Evolutionary conservation across 2,329 filamentous ascomycete genomes (phyloP).

Genomic region (Colletotrichum incanum): DNA sequence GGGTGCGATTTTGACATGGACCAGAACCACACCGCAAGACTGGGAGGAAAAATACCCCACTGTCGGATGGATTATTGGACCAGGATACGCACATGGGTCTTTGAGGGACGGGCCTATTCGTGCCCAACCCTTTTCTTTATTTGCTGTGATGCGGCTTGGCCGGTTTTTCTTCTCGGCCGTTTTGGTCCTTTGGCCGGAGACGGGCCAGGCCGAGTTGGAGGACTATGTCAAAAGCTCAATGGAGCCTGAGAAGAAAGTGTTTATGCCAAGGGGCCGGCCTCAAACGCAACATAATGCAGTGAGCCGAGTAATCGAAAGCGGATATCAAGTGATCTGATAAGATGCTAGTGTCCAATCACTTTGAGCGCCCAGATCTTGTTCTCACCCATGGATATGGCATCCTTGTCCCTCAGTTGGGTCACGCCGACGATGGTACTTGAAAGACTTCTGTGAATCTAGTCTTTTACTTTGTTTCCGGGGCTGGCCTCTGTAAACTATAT

Average conservation of each 20-base stretch:
- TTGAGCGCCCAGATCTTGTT: neutral
- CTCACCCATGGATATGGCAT: neutral
- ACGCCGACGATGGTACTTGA: too few species aligned
- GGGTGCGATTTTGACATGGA: conserved; percentile 19
- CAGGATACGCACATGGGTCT: conserved; percentile 19
- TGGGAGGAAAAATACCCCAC: conserved; percentile 28
- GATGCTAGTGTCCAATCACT: conserved; percentile 11
- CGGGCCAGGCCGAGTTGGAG: conserved; percentile 11
- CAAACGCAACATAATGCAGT: neutral
- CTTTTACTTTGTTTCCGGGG: too few species aligned
- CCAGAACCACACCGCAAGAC: conserved; percentile 37
- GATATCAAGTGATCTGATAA: conserved; percentile 34
- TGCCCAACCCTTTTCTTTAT: conserved; percentile 24
- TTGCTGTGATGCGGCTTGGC: neutral
- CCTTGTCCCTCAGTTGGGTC: neutral
- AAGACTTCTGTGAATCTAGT: too few species aligned
- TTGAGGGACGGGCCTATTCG: conserved; percentile 20
- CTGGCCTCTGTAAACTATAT: too few species aligned
- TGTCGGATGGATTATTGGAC: conserved; percentile 1
- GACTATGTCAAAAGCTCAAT: neutral
- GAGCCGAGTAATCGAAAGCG: conserved; percentile 3
- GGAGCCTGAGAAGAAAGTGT: neutral
- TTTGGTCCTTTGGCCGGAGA: conserved; percentile 4
- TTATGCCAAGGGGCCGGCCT: neutral
- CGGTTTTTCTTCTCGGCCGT: neutral